Evolutionary conservation across 108 stramenopile species (phyloP), one percentile per base, ranked within the genome.

Genomic region (Cyclotella sp.): DNA sequence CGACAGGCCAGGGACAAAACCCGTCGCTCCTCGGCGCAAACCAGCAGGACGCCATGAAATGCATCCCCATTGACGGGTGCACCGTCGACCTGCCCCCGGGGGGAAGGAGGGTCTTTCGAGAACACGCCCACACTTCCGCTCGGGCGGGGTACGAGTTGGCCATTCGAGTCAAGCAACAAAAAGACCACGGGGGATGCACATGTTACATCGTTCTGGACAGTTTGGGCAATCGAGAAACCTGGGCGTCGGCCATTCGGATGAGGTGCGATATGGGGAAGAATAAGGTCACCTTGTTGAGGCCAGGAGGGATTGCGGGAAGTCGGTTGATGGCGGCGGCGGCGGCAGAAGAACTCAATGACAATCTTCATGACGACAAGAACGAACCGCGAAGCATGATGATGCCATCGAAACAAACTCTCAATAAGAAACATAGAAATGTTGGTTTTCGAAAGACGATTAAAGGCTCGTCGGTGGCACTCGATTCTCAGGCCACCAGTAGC

Each of bases 61-160:
- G 87, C 46, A 86, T 95, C 51, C 93, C 93, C 12, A 49, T 95
- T 41, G 88, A 90, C 22, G 84, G 89, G 24, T 77, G 84, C 24
- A 57, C 52, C 34, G 86, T 95, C 51, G 89, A 89, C 40, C 84
- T 90, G 40, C 93, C 93, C 26, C 93, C 93, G 16, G 93, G 93
- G 54, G 93, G 93, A 39, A 76, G 93, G 18, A 84, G 93, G 27
- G 88, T 92, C 55, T 95, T 95, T 92, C 89, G 91, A 19, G 93
- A 95, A 57, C 93, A 95, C 81, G 89, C 93, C 6, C 90, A 90
- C 16, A 91, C 86, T 16, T 83, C 88, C 40, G 93, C 93, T 55
- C 75, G 86, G 19, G 81, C 75, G 46, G 93, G 93, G 16, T 95
- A 95, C 79, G 93, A 95, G 62, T 58, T 92, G 52, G 89, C 86